phyloP scores from a whole-genome alignment of 306 rosid species.

The Cyamopsis tetragonoloba region DNA sequence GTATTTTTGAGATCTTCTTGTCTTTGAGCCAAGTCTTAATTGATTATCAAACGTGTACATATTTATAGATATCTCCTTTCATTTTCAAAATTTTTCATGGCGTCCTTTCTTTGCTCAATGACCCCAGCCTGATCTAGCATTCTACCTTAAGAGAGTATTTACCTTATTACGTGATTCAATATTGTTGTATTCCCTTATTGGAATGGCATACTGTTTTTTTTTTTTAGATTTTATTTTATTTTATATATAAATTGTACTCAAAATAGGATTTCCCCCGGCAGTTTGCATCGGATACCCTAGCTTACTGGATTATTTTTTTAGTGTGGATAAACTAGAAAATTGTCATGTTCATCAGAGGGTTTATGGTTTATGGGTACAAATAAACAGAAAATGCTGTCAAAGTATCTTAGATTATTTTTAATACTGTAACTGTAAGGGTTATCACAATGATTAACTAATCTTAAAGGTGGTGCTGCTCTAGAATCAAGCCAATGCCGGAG shows the following conservation, averaged over 20 bases:
- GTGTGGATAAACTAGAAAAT: not conserved
- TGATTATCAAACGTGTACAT: not conserved
- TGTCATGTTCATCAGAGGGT: constrained; percentile 1
- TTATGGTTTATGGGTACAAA: not conserved
- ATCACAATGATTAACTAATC: not conserved
- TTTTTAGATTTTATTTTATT: not conserved
- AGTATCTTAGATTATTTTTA: not conserved
- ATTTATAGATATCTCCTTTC: not conserved
- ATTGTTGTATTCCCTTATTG: not conserved
- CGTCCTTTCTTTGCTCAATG: not conserved
- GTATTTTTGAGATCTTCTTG: constrained; percentile 23
- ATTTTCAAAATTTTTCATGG: not conserved
- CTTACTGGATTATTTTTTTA: not conserved
- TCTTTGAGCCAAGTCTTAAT: not conserved
- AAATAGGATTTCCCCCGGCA: not conserved
- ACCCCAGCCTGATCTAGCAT: not conserved
- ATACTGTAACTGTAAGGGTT: not conserved
- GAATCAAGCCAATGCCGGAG: not conserved
- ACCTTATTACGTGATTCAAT: constrained; percentile 10
- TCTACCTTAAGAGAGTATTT: not conserved
- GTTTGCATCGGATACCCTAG: constrained; percentile 8
- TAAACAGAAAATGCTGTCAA: not conserved
- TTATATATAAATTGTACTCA: not conserved
- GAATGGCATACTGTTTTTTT: not conserved
- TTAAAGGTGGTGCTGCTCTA: not conserved